Conservation (phyloP, 2,329 filamentous ascomycete genomes). For the Aspergillus aculeatus region DNA sequence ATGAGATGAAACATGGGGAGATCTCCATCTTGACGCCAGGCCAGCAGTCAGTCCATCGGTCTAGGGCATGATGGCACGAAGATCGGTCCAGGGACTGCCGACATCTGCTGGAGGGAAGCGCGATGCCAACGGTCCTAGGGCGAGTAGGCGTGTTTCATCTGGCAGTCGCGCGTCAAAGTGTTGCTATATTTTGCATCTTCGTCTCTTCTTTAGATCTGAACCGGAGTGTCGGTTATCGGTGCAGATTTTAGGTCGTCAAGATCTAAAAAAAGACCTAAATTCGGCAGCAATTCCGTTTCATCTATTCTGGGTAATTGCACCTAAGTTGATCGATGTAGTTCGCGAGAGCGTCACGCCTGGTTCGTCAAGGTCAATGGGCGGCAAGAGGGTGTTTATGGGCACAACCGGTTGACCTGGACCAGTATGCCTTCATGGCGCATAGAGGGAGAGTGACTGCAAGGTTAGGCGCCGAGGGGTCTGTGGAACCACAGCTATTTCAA, state of each 20-base stretch:
- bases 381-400: conserved; percentile 15
- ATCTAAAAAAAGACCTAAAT: conserved; percentile 25
- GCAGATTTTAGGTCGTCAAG: conserved; percentile 25
- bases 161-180: conserved; percentile 41
- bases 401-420: conserved; percentile 1
- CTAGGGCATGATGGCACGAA: conserved; percentile 21
- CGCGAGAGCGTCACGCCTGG: conserved; percentile 14
- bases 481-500: conserved; percentile 13
- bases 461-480: conserved; percentile 18
- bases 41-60: conserved; percentile 28
- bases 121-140: conserved; percentile 26
- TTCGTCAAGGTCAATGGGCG: conserved; percentile 16
- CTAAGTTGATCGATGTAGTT: conserved; percentile 17
- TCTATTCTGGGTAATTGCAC: conserved; percentile 25
- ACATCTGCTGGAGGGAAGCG: conserved; percentile 17
- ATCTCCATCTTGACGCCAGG: conserved; percentile 35
- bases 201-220: conserved; percentile 29
- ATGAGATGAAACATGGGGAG: conserved; percentile 43
- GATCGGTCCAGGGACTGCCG: conserved; percentile 10
- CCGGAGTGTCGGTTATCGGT: conserved; percentile 17
- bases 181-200: conserved; percentile 43
- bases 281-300: conserved; percentile 26
- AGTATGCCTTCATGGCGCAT: conserved; percentile 11
- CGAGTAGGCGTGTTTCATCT: conserved; percentile 35
- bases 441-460: conserved; percentile 6